Evolutionary conservation across 305 asterid species (phyloP).

Genomic region (Fraxinus albicans): DNA sequence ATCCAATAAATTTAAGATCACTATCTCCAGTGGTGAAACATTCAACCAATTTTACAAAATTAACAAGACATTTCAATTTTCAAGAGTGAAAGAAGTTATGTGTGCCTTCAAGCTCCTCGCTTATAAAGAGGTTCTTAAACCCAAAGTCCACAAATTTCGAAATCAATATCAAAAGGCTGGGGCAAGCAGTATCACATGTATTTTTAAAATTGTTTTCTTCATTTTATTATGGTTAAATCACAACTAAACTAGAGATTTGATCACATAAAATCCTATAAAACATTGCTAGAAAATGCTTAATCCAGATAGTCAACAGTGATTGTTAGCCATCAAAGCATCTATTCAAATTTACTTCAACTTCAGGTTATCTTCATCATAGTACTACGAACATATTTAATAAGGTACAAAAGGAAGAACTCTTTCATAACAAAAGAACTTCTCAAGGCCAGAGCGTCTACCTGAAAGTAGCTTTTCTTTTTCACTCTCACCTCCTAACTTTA

Average conservation of each 20-base stretch:
- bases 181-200: neutral
- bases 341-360: neutral
- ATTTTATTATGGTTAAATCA: neutral
- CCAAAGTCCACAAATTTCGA: neutral
- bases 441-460: neutral
- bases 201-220: neutral
- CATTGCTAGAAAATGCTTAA: neutral
- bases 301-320: neutral
- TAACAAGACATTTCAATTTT: neutral
- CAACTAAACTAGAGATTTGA: neutral
- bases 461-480: neutral
- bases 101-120: neutral
- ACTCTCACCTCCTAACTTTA: conserved; percentile 1
- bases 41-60: neutral
- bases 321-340: neutral
- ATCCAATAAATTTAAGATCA: neutral
- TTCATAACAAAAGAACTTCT: neutral
- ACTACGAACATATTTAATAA: neutral
- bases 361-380: neutral
- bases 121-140: neutral
- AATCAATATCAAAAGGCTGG: neutral
- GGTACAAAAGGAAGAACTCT: neutral
- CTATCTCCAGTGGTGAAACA: neutral
- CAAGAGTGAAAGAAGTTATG: neutral
- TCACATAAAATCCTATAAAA: neutral